Conservation (phyloP, 495 filamentous ascomycete genomes). For the Tuber melanosporum region DNA sequence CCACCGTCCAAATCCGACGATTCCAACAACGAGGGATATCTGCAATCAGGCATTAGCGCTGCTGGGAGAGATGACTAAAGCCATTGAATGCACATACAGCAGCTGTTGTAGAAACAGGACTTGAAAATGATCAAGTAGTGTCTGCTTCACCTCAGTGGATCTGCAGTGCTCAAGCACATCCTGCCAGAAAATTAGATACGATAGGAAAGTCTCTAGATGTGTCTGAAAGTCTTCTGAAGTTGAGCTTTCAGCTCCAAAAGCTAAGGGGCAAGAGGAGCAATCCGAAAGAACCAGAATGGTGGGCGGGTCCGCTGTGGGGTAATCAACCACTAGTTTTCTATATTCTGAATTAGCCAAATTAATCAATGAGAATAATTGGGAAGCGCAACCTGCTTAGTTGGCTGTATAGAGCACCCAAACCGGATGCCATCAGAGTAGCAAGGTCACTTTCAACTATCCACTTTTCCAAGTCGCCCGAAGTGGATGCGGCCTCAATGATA, state of each 20-base stretch:
- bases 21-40: conserved; percentile 90
- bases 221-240: conserved; percentile 63
- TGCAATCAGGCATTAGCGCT: conserved; percentile 42
- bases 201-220: conserved; percentile 86
- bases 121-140: conserved; percentile 91
- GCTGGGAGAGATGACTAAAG: conserved; percentile 9
- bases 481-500: conserved; percentile 86
- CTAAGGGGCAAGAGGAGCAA: conserved; percentile 57
- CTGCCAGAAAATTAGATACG: conserved; percentile 94
- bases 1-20: conserved; percentile 95
- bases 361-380: conserved; percentile 22
- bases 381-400: conserved; percentile 71
- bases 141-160: conserved; percentile 83
- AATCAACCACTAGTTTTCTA: conserved; percentile 57
- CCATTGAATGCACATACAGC: conserved; percentile 53
- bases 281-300: conserved; percentile 81
- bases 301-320: conserved; percentile 60
- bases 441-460: conserved; percentile 98
- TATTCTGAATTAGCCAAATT: conserved; percentile 44
- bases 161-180: conserved; percentile 93
- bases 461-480: conserved; percentile 71
- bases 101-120: conserved; percentile 93
- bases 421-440: conserved; percentile 93
- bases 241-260: conserved; percentile 62
- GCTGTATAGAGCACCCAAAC: conserved; percentile 90